Conservation (phyloP, 805 yeast genomes). For the Yarrowia deformans region DNA sequence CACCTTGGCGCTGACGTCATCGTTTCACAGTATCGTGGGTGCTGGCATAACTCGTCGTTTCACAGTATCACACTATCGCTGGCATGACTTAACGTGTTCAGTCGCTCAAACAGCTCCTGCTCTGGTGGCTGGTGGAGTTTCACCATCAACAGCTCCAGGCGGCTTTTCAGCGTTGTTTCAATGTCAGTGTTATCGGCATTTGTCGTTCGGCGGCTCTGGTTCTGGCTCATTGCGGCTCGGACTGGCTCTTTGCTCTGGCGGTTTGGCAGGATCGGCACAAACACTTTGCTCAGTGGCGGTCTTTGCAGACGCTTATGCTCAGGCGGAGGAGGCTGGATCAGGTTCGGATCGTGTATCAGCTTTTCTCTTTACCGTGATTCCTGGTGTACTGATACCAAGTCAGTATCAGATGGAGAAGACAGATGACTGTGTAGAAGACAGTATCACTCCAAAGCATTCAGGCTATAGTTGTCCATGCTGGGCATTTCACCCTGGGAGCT, state of each 20-base stretch:
- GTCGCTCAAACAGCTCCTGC: background rate
- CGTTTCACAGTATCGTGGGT: background rate
- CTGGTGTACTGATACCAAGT: background rate
- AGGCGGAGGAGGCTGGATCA: background rate
- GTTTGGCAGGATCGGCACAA: background rate
- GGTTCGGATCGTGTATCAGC: background rate
- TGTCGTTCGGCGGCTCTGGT: background rate
- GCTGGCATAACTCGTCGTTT: background rate
- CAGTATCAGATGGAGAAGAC: background rate
- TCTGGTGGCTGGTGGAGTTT: background rate
- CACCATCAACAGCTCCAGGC: background rate
- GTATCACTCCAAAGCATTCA: background rate
- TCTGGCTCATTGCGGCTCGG: too few species aligned
- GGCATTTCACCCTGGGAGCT: slow-evolving; percentile 8
- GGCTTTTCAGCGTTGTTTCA: background rate
- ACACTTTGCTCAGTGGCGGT: background rate
- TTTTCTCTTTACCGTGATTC: background rate
- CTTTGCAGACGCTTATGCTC: background rate
- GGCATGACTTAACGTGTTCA: background rate
- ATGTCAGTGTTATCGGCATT: background rate
- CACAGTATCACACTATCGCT: background rate
- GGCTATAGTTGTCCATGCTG: background rate
- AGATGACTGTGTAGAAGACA: background rate
- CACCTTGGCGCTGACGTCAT: background rate
- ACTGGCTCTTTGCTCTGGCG: background rate